Evolutionary conservation across 176 grass and related monocot species (phyloP).

Genomic region (Oryza brachyantha): DNA sequence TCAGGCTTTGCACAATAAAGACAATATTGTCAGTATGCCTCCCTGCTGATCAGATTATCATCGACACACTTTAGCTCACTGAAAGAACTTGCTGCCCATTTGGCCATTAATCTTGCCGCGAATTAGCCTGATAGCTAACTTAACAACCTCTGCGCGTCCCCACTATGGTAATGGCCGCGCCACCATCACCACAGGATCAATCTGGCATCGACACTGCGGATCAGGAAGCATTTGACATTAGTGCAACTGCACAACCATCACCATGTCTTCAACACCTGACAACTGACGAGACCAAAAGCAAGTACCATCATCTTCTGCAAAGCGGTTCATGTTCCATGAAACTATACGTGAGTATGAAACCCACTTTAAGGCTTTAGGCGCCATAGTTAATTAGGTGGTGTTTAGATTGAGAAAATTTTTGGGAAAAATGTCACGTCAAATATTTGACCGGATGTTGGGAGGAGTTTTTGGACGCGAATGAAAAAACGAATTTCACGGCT

Average conservation of each 20-base stretch:
- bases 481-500: no score
- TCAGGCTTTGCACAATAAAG: neutral
- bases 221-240: slow-evolving; percentile 23
- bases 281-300: slow-evolving; percentile 38
- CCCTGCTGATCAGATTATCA: slow-evolving; percentile 10
- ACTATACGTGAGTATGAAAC: neutral
- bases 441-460: no score
- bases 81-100: neutral
- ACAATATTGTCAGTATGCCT: slow-evolving; percentile 1
- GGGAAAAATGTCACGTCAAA: no score
- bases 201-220: slow-evolving; percentile 29
- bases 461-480: no score
- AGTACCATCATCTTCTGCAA: neutral
- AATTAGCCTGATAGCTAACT: neutral
- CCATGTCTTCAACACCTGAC: slow-evolving; percentile 26
- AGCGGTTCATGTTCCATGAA: neutral
- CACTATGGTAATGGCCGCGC: slow-evolving; percentile 29
- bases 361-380: neutral
- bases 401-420: no score
- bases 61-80: neutral
- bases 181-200: slow-evolving; percentile 22
- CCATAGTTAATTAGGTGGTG: no score
- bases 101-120: neutral
- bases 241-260: slow-evolving; percentile 32
- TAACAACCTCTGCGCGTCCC: neutral